These are phyloP conservation scores for Candida xyloterini DNA, from an alignment of 805 yeast species.

Conservation along the genomic window DNA sequence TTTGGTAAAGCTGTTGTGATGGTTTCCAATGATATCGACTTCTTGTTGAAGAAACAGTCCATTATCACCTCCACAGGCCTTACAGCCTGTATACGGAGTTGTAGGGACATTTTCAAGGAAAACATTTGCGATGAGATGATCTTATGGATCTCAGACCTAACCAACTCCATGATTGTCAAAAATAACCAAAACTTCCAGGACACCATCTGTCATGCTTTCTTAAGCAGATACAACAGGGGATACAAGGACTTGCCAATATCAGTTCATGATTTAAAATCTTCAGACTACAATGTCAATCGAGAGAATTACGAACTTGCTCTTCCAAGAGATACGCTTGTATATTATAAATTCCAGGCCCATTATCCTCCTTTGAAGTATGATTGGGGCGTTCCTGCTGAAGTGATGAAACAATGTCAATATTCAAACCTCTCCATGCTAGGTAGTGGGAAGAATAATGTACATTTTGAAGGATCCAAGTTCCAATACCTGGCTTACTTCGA, in stretches of 20 bases:
- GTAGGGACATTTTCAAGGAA: constrained; percentile 72
- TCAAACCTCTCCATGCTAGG: constrained; percentile 25
- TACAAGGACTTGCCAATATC: constrained; percentile 19
- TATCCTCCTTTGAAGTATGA: constrained; percentile 30
- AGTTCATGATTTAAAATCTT: constrained; percentile 17
- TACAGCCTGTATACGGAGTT: constrained; percentile 60
- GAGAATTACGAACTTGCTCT: constrained; percentile 32
- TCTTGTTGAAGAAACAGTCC: constrained; percentile 52
- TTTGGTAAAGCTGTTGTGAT: constrained; percentile 71
- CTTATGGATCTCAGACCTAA: constrained; percentile 60
- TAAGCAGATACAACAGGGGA: constrained; percentile 63
- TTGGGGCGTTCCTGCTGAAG: constrained; percentile 46
- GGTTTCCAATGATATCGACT: constrained; percentile 49
- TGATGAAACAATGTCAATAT: constrained; percentile 49
- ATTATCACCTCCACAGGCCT: constrained; percentile 61
- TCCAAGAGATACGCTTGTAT: constrained; percentile 20
- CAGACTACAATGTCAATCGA: constrained; percentile 31
- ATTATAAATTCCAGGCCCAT: constrained; percentile 18
- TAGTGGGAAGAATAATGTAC: constrained; percentile 2
- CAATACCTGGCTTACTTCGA: constrained; percentile 65
- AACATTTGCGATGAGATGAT: constrained; percentile 75
- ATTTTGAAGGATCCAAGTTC: constrained; percentile 47
- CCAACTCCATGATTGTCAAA: constrained; percentile 51
- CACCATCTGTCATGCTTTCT: constrained; percentile 53
- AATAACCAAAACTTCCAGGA: constrained; percentile 47